A percentile compares a stretch with the other conserved stretches of the same genome.
Conservation (phyloP, 1,284 basidiomycete species). For the Ganoderma meredithae region DNA sequence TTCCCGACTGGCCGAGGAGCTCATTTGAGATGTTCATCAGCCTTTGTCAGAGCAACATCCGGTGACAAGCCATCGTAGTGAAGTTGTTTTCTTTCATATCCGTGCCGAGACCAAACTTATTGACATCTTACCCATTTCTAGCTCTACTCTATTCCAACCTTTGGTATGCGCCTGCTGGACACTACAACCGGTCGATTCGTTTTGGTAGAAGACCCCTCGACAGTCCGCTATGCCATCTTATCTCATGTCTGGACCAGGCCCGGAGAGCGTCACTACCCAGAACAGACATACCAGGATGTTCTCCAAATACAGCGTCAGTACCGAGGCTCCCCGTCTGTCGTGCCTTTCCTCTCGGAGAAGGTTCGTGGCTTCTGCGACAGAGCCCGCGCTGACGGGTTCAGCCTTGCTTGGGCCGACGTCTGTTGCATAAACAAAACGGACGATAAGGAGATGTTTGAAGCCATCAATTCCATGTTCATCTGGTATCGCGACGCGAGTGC, state of each 20-base stretch:
- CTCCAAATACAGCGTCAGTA: background rate
- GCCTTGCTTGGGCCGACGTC: background rate
- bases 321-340: background rate
- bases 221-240: background rate
- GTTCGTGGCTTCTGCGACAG: background rate
- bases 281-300: background rate
- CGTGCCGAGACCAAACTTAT: too few species aligned
- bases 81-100: too few species aligned
- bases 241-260: background rate
- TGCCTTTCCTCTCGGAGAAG: background rate
- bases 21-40: too few species aligned
- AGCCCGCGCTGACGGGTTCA: background rate
- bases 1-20: too few species aligned
- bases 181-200: background rate
- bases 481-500: background rate
- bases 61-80: too few species aligned
- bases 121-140: slow-evolving; percentile 61
- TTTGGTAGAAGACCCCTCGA: background rate
- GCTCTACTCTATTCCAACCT: background rate
- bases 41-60: too few species aligned
- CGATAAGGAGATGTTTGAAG: background rate
- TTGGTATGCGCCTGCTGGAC: background rate
- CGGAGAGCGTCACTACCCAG: background rate
- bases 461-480: background rate
- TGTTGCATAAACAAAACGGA: background rate